Percentiles rank a stretch among this genome's conserved stretches.
These are phyloP conservation scores for Angophora floribunda DNA, from an alignment of 345 rosid genomes.

Conservation along the genomic window DNA sequence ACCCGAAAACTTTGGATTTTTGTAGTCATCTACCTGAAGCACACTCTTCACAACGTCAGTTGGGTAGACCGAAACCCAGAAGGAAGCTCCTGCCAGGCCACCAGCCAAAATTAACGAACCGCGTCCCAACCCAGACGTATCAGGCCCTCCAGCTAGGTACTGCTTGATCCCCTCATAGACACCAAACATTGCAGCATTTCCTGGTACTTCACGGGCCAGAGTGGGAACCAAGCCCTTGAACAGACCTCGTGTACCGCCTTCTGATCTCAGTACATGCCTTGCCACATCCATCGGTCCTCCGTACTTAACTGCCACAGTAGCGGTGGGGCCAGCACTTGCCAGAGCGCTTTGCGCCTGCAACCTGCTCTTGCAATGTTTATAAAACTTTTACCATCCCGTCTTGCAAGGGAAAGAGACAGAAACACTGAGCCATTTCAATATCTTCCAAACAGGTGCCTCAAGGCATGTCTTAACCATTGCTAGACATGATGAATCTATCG, in stretches of 20 bases:
- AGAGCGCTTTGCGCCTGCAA: conserved; percentile 90
- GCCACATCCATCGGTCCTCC: conserved; percentile 98
- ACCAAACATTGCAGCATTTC: conserved; percentile 90
- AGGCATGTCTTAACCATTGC: not conserved
- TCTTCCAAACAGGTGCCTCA: not conserved
- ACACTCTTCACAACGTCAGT: conserved; percentile 95
- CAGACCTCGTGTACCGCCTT: conserved; percentile 79
- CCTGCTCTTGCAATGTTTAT: conserved; percentile 25
- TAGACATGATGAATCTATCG: not conserved
- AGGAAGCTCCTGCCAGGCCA: conserved; percentile 84
- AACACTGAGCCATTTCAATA: not conserved
- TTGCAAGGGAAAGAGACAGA: not conserved
- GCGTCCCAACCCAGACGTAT: conserved; percentile 82
- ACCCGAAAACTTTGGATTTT: conserved; percentile 70
- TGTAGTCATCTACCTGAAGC: conserved; percentile 86
- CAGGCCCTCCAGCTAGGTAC: conserved; percentile 73
- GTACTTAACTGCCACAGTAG: conserved; percentile 53
- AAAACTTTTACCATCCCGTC: not conserved
- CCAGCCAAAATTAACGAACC: conserved; percentile 81
- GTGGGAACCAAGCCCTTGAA: conserved; percentile 96
- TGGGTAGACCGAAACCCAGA: conserved; percentile 84
- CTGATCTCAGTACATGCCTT: conserved; percentile 71
- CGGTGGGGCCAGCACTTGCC: conserved; percentile 38
- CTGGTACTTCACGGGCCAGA: conserved; percentile 88
- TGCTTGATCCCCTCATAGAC: conserved; percentile 76